These are phyloP conservation scores for Magnaporthales sp. DNA, from an alignment of 2,329 filamentous ascomycete genomes.

Conservation along the genomic window DNA sequence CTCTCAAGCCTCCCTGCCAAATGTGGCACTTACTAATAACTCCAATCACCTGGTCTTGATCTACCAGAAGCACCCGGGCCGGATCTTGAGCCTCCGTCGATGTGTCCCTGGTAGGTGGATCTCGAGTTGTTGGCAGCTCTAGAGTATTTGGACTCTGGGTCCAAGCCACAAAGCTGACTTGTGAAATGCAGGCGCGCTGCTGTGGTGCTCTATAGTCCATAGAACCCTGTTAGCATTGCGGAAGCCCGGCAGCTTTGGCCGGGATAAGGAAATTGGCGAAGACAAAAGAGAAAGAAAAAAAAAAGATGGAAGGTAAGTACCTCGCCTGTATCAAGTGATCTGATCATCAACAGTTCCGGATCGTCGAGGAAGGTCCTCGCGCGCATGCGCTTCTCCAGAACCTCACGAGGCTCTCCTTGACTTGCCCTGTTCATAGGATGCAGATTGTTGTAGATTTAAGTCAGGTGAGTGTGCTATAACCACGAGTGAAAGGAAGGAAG, in stretches of 20 bases:
- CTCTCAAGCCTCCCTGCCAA: neutral
- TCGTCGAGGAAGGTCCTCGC: slow-evolving; percentile 46
- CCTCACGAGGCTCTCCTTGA: slow-evolving; percentile 28
- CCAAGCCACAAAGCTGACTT: slow-evolving; percentile 41
- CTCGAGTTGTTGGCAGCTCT: neutral
- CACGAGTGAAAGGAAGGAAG: neutral
- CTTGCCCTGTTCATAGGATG: neutral
- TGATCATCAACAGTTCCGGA: slow-evolving; percentile 51
- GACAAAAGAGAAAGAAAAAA: no score
- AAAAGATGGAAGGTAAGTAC: slow-evolving; percentile 28
- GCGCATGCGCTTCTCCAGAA: slow-evolving; percentile 34
- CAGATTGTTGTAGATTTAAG: neutral
- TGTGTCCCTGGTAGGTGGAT: neutral
- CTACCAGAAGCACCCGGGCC: neutral
- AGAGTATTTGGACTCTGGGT: slow-evolving; percentile 5
- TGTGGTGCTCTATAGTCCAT: slow-evolving; percentile 38
- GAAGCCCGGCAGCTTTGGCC: neutral
- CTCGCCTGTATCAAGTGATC: slow-evolving; percentile 43
- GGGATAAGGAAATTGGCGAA: neutral
- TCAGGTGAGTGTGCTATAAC: neutral
- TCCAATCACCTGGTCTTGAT: neutral
- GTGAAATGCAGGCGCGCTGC: slow-evolving; percentile 48
- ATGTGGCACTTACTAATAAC: neutral
- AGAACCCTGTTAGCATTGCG: neutral
- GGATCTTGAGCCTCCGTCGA: neutral